Base-by-base conservation (phyloP, 2,329 filamentous ascomycete species). In the Cryoendolithus antarcticus region DNA sequence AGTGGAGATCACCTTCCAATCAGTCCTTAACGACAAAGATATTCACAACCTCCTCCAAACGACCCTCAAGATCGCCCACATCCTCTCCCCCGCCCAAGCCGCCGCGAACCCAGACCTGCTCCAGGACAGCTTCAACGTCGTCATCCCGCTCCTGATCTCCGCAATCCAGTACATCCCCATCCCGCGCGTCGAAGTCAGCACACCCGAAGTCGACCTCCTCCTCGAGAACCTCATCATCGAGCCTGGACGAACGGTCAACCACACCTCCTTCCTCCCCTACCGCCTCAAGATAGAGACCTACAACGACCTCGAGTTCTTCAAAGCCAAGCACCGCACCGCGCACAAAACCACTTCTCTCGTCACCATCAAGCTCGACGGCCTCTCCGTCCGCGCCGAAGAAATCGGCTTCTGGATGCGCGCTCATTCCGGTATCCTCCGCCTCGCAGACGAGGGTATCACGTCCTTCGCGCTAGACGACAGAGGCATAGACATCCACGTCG, bases 141-240 rank as follows among this genome's bases (percentile, higher is more conserved):
- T 95, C 55, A 68, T 91, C 4, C 89, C 89, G 0, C 64, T 86
- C 9, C 54, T 86, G 3, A 73, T 95, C 41, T 72, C 84, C 48
- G 75, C 76, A 2, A 70, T 96, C 27, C 86, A 95, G 56, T 86
- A 86, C 60, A 66, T 96, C 3, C 89, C 89, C 0, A 91, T 96
- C 38, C 88, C 88, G 0, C 80, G 89, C 4, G 62, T 95, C n/a
- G 89, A 95, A 59, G 69, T 95, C 4, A 82, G 85, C 1, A 82
- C 80, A 3, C 88, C 86, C 0, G 77, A 83, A 28, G 70, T 93
- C 39, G 88, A 95, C 51, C 72, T 96, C 4, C 66, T 96, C 1
- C 65, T 96, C 2, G 89, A 96, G 56, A 95, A 93, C 47, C 68
- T 96, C 27, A 82, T 96, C 43, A 70, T 96, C 27, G 85, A 95